Evolutionary conservation across 2,329 filamentous ascomycete species (phyloP).

Genomic region (Aspergillus texensis): DNA sequence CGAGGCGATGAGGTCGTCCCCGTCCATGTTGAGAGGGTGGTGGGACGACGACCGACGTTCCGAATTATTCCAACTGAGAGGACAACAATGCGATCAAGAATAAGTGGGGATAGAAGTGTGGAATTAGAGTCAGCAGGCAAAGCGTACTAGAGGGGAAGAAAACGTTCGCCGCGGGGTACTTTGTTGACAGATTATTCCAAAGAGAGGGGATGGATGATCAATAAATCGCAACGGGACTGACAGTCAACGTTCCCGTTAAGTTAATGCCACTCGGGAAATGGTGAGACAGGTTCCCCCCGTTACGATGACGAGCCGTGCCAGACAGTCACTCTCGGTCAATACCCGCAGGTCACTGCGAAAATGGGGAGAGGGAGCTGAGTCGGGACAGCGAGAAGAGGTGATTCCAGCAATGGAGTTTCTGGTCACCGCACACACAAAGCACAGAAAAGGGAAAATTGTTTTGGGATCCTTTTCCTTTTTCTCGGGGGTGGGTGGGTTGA

Average conservation of each 20-base stretch:
- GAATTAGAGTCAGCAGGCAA: conserved; percentile 1
- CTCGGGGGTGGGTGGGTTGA: background rate
- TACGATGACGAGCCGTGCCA: conserved; percentile 15
- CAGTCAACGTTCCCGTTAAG: conserved; percentile 2
- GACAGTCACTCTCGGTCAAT: background rate
- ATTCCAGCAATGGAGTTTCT: background rate
- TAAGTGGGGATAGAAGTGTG: conserved; percentile 4
- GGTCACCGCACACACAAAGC: conserved; percentile 3
- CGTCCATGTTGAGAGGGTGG: conserved; percentile 54
- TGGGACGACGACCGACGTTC: conserved; percentile 13
- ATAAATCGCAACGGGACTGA: conserved; percentile 15
- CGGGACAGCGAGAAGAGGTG: conserved; percentile 1
- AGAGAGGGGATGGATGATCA: conserved; percentile 9
- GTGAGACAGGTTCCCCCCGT: conserved; percentile 16
- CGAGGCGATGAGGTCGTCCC: conserved; percentile 69
- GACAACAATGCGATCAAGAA: conserved; percentile 14
- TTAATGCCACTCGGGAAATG: conserved; percentile 13
- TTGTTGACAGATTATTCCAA: conserved; percentile 25
- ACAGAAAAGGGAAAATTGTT: conserved; percentile 6
- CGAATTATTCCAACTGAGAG: conserved; percentile 15
- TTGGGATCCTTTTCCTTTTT: background rate
- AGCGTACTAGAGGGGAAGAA: conserved; percentile 13
- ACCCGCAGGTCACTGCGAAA: background rate
- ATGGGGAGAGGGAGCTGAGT: background rate
- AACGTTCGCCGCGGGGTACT: conserved; percentile 25